Base-by-base conservation (phyloP, 73 alveolate genomes). In the Paramecium caudatum region DNA sequence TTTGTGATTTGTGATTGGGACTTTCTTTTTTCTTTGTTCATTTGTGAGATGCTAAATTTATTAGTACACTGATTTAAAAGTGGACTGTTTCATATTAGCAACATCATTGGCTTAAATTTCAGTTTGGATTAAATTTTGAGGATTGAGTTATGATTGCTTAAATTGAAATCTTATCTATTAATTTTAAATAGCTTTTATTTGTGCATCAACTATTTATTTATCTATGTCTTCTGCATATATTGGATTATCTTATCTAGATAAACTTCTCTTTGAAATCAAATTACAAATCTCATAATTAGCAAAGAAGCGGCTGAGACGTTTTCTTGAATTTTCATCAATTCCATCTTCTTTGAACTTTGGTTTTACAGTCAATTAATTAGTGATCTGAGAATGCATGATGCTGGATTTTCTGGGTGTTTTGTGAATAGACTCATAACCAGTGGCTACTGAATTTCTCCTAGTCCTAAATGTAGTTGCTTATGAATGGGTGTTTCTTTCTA, bases 181-280 rank as follows among this genome's bases (percentile, higher is more conserved):
- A 23, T 65, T 30, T 65, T 65, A 15, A 30, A 65, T 65, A 12
- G 47, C 27, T 65, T 65, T 33, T 1, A 65, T 65, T 65, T 65
- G 19, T 25, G 83, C 83, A 12, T 36, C n/a, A 33, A 36, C 49
- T 8, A 65, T 65, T 65, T 65, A 46, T 65, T 30, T 33, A 3
- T 65, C 50, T 3, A 65, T 36, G 17, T 65, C 83, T n/a, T 65
- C 83, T 25, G 83, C 83, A 65, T 65, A 65, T 13, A 65, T 65
- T 15, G 32, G 39, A 65, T 65, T 55, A 10, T 55, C 80, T 55
- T 55, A 55, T 21, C 80, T 55, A 9, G 80, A 55, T 21, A 55
- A 55, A 55, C 80, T 55, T 55, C 80, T 55, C 30, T 55, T 55
- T 10, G 23, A 43, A 27, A 55, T 55, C 30, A 55, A 55, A 10